Evolutionary conservation across 2,329 filamentous ascomycete species (phyloP).

Genomic region (Elsinoe batatas): DNA sequence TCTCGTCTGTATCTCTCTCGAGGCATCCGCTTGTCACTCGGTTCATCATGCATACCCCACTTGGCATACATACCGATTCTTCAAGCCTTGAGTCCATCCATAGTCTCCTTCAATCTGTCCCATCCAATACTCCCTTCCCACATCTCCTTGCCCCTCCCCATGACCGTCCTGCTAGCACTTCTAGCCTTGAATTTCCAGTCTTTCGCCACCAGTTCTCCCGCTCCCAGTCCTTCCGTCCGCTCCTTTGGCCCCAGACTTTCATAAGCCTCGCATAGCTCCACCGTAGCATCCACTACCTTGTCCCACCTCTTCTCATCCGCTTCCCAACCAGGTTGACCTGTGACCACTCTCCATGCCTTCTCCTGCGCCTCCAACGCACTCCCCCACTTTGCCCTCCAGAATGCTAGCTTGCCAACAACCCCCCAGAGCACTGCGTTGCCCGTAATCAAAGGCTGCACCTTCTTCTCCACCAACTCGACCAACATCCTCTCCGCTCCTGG

Average conservation of each 20-base stretch:
- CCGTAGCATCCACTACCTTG: constrained; percentile 64
- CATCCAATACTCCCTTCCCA: constrained; percentile 73
- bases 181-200: constrained; percentile 85
- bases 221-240: constrained; percentile 43
- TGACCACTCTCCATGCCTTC: constrained; percentile 74
- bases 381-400: constrained; percentile 60
- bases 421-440: constrained; percentile 66
- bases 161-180: constrained; percentile 71
- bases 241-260: constrained; percentile 54
- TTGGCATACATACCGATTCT: neutral
- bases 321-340: constrained; percentile 45
- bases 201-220: constrained; percentile 55
- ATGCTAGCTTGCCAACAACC: constrained; percentile 58
- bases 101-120: constrained; percentile 46
- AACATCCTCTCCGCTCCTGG: constrained; percentile 51
- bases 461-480: constrained; percentile 61
- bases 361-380: constrained; percentile 76
- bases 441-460: constrained; percentile 76
- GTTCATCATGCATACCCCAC: neutral
- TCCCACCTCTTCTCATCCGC: constrained; percentile 57
- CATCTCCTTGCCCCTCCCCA: constrained; percentile 67
- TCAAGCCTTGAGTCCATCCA: constrained; percentile 32
- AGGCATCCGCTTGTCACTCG: no score
- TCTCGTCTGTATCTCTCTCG: no score
- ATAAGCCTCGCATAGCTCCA: constrained; percentile 71